These are phyloP conservation scores for Oryza officinalis DNA, from an alignment of 176 grass and related monocot species.

Conservation along the genomic window DNA sequence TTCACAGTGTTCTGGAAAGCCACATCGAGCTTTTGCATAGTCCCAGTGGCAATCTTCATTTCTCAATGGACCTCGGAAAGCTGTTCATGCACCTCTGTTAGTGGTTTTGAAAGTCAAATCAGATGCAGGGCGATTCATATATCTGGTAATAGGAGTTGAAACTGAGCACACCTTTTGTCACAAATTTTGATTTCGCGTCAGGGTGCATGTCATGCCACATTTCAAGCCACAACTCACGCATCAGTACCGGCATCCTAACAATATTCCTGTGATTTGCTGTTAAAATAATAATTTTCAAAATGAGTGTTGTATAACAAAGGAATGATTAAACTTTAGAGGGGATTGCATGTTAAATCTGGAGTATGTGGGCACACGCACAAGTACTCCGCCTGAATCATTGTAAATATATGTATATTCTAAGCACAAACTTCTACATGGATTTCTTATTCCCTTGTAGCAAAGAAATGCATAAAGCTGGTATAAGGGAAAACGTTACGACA, in stretches of 20 bases:
- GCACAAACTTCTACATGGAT: slow-evolving; percentile 4
- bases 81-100: slow-evolving; percentile 50
- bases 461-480: slow-evolving; percentile 6
- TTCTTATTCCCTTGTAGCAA: slow-evolving; percentile 3
- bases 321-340: not conserved
- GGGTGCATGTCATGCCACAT: slow-evolving; percentile 98
- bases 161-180: slow-evolving; percentile 73
- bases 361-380: slow-evolving; percentile 1
- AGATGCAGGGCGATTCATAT: not conserved
- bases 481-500: slow-evolving; percentile 1
- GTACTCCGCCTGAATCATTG: not conserved
- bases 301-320: slow-evolving; percentile 4
- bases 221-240: slow-evolving; percentile 98
- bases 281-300: slow-evolving; percentile 30
- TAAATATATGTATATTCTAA: slow-evolving; percentile 20
- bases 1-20: slow-evolving; percentile 92
- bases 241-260: slow-evolving; percentile 77
- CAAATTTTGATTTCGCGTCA: slow-evolving; percentile 84
- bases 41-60: slow-evolving; percentile 93
- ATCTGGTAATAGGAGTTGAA: slow-evolving; percentile 7
- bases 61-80: slow-evolving; percentile 70
- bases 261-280: slow-evolving; percentile 91
- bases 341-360: not conserved
- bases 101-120: not conserved
- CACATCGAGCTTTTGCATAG: slow-evolving; percentile 94